Conservation (phyloP, 768 basidiomycete genomes). For the Botryobasidium botryosum region DNA sequence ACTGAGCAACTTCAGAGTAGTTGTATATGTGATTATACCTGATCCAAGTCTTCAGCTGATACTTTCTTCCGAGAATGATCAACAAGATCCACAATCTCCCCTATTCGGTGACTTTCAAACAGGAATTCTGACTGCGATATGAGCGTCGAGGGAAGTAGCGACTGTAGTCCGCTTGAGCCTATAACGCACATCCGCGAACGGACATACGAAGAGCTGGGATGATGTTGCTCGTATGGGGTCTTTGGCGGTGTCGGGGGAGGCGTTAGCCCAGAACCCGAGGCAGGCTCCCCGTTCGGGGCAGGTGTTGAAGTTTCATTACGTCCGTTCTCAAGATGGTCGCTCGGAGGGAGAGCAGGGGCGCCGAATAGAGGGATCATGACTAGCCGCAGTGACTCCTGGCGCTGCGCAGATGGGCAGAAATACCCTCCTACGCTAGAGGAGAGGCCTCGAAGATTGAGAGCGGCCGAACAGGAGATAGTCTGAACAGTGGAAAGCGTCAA, state of each 20-base stretch:
- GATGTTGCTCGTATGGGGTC: background rate
- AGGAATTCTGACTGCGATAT: slow-evolving; percentile 57
- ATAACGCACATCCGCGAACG: slow-evolving; percentile 47
- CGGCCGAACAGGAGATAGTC: slow-evolving; percentile 34
- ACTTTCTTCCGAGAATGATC: background rate
- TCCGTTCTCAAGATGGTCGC: background rate
- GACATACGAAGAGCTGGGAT: background rate
- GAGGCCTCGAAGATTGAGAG: slow-evolving; percentile 14
- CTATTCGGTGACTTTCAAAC: slow-evolving; percentile 42
- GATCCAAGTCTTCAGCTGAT: background rate
- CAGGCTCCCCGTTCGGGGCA: background rate
- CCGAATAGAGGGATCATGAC: slow-evolving; percentile 20
- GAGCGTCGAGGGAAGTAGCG: slow-evolving; percentile 49
- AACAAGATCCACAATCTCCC: slow-evolving; percentile 27
- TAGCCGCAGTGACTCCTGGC: slow-evolving; percentile 25
- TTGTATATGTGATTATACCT: background rate
- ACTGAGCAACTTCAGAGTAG: background rate
- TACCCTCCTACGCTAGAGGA: slow-evolving; percentile 22
- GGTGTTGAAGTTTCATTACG: background rate
- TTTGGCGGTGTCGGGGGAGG: slow-evolving; percentile 11
- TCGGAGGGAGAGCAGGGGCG: slow-evolving; percentile 6
- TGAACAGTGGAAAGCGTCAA: slow-evolving; percentile 59
- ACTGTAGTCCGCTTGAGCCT: slow-evolving; percentile 39
- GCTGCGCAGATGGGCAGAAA: slow-evolving; percentile 27
- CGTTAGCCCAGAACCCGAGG: slow-evolving; percentile 9